Percentiles rank a stretch among this genome's conserved stretches.
These are phyloP conservation scores for Solidago caesia DNA, from an alignment of 129 eudicot genomes.

Conservation along the genomic window DNA sequence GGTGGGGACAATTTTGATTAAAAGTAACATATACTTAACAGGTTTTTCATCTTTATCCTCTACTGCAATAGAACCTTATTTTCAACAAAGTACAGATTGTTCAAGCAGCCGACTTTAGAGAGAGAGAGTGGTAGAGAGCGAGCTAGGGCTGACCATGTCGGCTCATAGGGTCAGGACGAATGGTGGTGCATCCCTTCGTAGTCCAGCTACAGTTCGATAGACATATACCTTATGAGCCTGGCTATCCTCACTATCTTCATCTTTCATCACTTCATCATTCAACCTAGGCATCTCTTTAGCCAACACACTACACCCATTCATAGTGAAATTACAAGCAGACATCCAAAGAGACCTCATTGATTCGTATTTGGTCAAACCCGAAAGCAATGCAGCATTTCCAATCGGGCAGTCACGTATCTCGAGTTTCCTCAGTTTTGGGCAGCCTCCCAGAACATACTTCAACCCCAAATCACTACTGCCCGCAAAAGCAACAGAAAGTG, in stretches of 20 bases:
- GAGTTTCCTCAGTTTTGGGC: conserved; percentile 55
- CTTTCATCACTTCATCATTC: conserved; percentile 61
- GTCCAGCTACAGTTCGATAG: conserved; percentile 72
- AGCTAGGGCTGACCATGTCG: conserved; percentile 19
- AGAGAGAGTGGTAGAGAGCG: background rate
- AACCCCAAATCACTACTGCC: conserved; percentile 61
- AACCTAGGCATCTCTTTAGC: conserved; percentile 54
- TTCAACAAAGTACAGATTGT: conserved; percentile 25
- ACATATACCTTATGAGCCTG: conserved; percentile 49
- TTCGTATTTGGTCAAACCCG: conserved; percentile 50
- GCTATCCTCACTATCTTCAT: conserved; percentile 39
- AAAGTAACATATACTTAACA: conserved; percentile 18
- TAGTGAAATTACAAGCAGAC: conserved; percentile 59
- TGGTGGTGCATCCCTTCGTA: conserved; percentile 62
- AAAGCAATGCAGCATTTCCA: conserved; percentile 56
- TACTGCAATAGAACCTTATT: conserved; percentile 31
- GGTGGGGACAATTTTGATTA: conserved; percentile 5
- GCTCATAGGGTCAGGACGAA: conserved; percentile 56
- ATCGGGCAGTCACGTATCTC: conserved; percentile 71
- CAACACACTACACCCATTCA: conserved; percentile 49
- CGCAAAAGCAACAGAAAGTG: conserved; percentile 76
- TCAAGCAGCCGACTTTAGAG: conserved; percentile 4
- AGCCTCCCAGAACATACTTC: conserved; percentile 52
- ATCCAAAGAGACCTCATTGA: conserved; percentile 77
- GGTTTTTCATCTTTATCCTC: background rate